phyloP scores from a whole-genome alignment of 257 asterid species.

The Nicotiana noctiflora region DNA sequence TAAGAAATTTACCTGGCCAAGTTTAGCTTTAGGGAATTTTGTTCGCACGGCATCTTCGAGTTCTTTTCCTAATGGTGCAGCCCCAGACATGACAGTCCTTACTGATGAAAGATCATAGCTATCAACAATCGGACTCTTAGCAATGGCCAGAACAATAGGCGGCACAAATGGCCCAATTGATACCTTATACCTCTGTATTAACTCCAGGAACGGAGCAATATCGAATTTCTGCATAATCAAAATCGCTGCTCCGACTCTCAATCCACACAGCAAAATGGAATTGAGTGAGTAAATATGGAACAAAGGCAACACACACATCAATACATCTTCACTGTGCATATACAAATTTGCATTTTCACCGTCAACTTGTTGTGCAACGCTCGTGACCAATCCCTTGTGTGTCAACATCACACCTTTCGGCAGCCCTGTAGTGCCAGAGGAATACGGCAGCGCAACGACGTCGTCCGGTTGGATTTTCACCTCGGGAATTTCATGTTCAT shows the following conservation, averaged over 20 bases:
- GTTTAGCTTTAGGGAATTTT: constrained; percentile 73
- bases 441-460: constrained; percentile 86
- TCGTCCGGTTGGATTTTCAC: constrained; percentile 57
- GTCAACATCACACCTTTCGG: constrained; percentile 98
- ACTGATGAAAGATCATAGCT: constrained; percentile 78
- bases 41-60: constrained; percentile 73
- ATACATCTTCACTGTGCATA: constrained; percentile 70
- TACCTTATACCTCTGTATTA: constrained; percentile 67
- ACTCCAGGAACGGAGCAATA: constrained; percentile 53
- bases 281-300: constrained; percentile 76
- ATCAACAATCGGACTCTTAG: constrained; percentile 65
- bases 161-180: constrained; percentile 88
- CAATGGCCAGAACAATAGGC: constrained; percentile 74
- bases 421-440: constrained; percentile 92
- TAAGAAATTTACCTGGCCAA: constrained; percentile 59
- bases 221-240: constrained; percentile 80
- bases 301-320: constrained; percentile 71
- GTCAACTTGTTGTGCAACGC: constrained; percentile 91
- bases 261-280: constrained; percentile 69
- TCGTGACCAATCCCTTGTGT: constrained; percentile 74
- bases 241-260: constrained; percentile 84
- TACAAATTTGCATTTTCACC: constrained; percentile 85
- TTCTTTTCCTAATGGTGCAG: constrained; percentile 97
- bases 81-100: constrained; percentile 88
- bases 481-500: constrained; percentile 49